Base-by-base conservation (phyloP, 768 basidiomycete species). In the Rossbeevera mucosa region DNA sequence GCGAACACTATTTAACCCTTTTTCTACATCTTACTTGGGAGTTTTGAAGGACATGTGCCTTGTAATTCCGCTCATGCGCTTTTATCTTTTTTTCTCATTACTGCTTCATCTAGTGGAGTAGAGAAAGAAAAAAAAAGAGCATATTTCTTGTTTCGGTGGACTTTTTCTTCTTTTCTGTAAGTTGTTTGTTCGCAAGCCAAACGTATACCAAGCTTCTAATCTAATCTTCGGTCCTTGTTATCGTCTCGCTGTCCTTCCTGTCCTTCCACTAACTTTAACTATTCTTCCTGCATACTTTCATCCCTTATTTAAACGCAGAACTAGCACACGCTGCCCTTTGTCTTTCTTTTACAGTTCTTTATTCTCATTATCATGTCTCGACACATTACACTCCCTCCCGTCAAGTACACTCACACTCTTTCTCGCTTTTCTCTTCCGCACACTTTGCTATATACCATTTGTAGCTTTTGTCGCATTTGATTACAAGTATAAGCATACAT, bases 181-280 rank as follows among this genome's bases (percentile, higher is more conserved):
- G 40, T 46, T 36, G 46, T 59, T 46, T 36, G 46, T 59, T 59
- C 47, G 46, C 58, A 55, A 42, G 42, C 21, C 53, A 51, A 46
- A 22, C 48, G 22, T 62, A 61, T 61, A 62, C 60, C 60, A 52
- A 44, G 14, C 29, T 46, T 53, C 42, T 48, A 55, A 59, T 61
- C 46, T 47, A 50, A 62, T 50, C 18, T 40, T 45, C 28, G 13
- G 24, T 38, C 40, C 25, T 36, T 31, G 18, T 13, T 49, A 41
- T 22, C 25, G 26, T 28, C 25, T 20, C 25, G 40, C 21, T 24
- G 28, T n/a, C n/a, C n/a, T n/a, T n/a, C 28, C 28, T 26, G 9
- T 14, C 21, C 33, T 21, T 45, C 42, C 43, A 8, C 21, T 40
- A 28, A 48, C 22, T 30, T 22, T 22, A 25, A 29, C 24, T 7